These are phyloP conservation scores for Clathrus columnatus DNA, from an alignment of 768 basidiomycete species.

Conservation along the genomic window DNA sequence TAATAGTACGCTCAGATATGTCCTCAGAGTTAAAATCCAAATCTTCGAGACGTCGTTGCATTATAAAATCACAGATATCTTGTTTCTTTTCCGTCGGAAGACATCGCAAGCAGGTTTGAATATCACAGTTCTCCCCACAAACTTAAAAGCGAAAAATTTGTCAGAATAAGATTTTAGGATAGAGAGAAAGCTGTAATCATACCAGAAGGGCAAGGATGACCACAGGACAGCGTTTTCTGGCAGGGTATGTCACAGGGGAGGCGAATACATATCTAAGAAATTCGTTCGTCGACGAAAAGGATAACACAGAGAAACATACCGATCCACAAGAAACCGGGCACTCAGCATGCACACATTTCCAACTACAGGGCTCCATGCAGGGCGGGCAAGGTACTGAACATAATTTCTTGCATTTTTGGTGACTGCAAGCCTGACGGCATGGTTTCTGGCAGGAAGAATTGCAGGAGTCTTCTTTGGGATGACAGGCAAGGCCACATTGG, in stretches of 20 bases:
- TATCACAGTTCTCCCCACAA: too few relatives aligned
- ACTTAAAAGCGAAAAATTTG: too few relatives aligned
- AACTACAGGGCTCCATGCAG: conserved; percentile 53
- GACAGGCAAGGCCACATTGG: conserved; percentile 39
- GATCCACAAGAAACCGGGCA: conserved; percentile 54
- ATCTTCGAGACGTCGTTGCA: conserved; percentile 41
- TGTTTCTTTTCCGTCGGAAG: conserved; percentile 26
- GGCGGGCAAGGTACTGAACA: conserved; percentile 53
- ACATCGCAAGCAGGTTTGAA: too few relatives aligned
- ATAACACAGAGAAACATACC: conserved; percentile 55
- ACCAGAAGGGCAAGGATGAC: too few relatives aligned
- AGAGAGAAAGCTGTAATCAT: too few relatives aligned
- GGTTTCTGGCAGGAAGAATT: conserved; percentile 33
- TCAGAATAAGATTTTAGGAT: too few relatives aligned
- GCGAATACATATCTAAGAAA: conserved; percentile 49
- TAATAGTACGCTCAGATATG: conserved; percentile 52
- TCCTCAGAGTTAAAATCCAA: conserved; percentile 38
- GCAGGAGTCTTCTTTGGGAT: conserved; percentile 42
- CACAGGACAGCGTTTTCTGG: too few relatives aligned
- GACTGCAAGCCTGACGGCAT: conserved; percentile 49
- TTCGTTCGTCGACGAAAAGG: conserved; percentile 45
- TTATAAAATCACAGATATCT: conserved; percentile 51
- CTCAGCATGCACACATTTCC: conserved; percentile 46
- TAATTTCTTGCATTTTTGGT: conserved; percentile 36
- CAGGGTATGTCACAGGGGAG: conserved; percentile 61